phyloP scores from a whole-genome alignment of 2,329 filamentous ascomycete genomes.

The Colletotrichum karsti region DNA sequence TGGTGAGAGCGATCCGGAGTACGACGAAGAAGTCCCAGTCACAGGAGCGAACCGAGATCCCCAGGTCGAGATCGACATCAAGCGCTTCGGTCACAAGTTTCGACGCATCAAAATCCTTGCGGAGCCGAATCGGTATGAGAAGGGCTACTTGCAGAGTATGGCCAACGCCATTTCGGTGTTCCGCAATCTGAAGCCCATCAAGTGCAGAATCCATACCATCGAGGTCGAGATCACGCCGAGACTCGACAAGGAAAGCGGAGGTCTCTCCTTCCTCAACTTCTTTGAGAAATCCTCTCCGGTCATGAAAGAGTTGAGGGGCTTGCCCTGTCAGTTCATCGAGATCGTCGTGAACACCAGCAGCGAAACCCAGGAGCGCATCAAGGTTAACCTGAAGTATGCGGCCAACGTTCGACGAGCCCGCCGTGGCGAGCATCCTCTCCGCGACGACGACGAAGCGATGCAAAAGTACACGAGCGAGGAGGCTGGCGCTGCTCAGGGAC shows the following conservation, averaged over 20 bases:
- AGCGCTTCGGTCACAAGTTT: slow-evolving; percentile 48
- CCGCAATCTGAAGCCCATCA: slow-evolving; percentile 27
- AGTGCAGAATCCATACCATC: slow-evolving; percentile 46
- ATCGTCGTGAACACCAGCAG: slow-evolving; percentile 42
- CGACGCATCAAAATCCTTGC: slow-evolving; percentile 52
- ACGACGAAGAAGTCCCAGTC: neutral
- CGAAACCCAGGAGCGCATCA: neutral
- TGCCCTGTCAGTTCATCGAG: slow-evolving; percentile 45
- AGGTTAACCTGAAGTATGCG: slow-evolving; percentile 24
- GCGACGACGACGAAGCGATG: slow-evolving; percentile 32
- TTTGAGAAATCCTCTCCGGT: slow-evolving; percentile 40
- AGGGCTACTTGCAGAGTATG: slow-evolving; percentile 37
- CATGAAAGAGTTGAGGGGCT: slow-evolving; percentile 37
- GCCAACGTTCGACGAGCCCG: slow-evolving; percentile 6
- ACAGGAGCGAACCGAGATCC: slow-evolving; percentile 32
- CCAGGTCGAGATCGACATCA: slow-evolving; percentile 39
- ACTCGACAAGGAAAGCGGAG: neutral
- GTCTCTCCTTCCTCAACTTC: slow-evolving; percentile 47
- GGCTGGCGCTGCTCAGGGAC: slow-evolving; percentile 20
- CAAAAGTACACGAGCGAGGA: slow-evolving; percentile 20
- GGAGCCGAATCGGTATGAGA: slow-evolving; percentile 47
- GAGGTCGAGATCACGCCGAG: slow-evolving; percentile 49
- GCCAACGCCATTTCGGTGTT: slow-evolving; percentile 48
- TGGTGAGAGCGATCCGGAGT: slow-evolving; percentile 5
- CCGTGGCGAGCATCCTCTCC: slow-evolving; percentile 26